These are phyloP conservation scores for Trichoderma brevicompactum DNA, from an alignment of 2,329 filamentous ascomycete genomes.

Conservation along the genomic window DNA sequence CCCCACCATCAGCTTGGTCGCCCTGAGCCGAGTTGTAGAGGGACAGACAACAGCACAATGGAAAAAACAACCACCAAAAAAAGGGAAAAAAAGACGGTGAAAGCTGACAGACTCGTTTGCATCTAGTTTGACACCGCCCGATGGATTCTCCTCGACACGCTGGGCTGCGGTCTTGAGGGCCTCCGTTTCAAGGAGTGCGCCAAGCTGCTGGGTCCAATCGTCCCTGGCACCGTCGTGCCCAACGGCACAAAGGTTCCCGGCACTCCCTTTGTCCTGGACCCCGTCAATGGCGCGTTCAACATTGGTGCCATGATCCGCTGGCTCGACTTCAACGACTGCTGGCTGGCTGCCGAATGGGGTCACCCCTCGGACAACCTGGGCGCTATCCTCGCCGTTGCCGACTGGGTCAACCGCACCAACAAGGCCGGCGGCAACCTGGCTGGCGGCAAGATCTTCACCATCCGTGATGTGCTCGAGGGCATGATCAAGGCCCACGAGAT, in stretches of 20 bases:
- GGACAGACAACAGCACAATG: not conserved
- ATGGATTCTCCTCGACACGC: conserved; percentile 94
- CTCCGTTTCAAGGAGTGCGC: conserved; percentile 94
- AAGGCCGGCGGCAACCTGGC: conserved; percentile 77
- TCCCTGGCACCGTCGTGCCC: conserved; percentile 87
- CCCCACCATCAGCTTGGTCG: not conserved
- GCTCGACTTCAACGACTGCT: conserved; percentile 99
- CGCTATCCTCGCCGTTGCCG: conserved; percentile 92
- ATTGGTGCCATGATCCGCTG: conserved; percentile 98
- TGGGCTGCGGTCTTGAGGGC: conserved; percentile 95
- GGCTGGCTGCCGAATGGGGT: conserved; percentile 98
- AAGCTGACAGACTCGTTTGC: not conserved
- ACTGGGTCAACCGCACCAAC: conserved; percentile 95
- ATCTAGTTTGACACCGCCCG: conserved; percentile 88
- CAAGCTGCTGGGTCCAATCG: conserved; percentile 90
- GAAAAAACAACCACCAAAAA: not conserved
- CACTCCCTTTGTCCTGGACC: conserved; percentile 92
- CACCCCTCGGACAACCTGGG: conserved; percentile 98
- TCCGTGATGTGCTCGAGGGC: conserved; percentile 89
- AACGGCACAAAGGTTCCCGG: conserved; percentile 91
- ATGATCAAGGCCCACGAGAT: conserved; percentile 99
- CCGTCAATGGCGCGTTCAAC: conserved; percentile 96
- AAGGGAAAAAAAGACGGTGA: not conserved
- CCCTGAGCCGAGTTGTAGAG: not conserved
- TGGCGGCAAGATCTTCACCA: conserved; percentile 83